Conservation (phyloP, 2,329 filamentous ascomycete species). For the Penicillium psychrosexuale region DNA sequence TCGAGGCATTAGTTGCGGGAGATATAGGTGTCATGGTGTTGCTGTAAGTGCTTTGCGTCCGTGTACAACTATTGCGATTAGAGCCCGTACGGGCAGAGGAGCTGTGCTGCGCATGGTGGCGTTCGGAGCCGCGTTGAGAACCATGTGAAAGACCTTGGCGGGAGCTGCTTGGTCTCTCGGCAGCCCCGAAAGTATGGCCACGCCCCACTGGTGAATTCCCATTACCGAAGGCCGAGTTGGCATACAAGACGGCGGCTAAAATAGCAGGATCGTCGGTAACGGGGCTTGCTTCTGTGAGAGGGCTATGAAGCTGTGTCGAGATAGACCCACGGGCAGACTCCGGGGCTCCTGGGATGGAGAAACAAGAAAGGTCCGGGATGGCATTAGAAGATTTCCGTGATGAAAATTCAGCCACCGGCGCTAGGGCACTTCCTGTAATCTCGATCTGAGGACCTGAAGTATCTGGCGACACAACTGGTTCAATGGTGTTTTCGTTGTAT, state of each 20-base stretch:
- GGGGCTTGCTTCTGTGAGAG: conserved; percentile 16
- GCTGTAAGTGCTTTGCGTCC: conserved; percentile 44
- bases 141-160: conserved; percentile 23
- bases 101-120: conserved; percentile 33
- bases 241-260: conserved; percentile 29
- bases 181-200: conserved; percentile 15
- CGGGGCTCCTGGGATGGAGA: conserved; percentile 23
- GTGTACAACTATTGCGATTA: conserved; percentile 39
- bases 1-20: conserved; percentile 46
- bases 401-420: conserved; percentile 13
- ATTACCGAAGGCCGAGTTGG: conserved; percentile 19
- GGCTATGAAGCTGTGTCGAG: conserved; percentile 16
- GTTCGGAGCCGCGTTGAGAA: conserved; percentile 20
- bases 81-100: conserved; percentile 36
- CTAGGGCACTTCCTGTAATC: conserved; percentile 30
- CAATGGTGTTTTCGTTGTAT: conserved; percentile 35
- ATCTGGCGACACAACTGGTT: conserved; percentile 36
- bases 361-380: conserved; percentile 28
- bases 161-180: conserved; percentile 30
- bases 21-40: conserved; percentile 44
- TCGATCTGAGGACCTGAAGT: conserved; percentile 36
- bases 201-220: conserved; percentile 11
- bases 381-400: conserved; percentile 34
- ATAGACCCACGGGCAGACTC: conserved; percentile 13
- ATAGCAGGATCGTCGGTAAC: conserved; percentile 27